Conservation (phyloP, 208 protist species). For the Leishmania turanica region DNA sequence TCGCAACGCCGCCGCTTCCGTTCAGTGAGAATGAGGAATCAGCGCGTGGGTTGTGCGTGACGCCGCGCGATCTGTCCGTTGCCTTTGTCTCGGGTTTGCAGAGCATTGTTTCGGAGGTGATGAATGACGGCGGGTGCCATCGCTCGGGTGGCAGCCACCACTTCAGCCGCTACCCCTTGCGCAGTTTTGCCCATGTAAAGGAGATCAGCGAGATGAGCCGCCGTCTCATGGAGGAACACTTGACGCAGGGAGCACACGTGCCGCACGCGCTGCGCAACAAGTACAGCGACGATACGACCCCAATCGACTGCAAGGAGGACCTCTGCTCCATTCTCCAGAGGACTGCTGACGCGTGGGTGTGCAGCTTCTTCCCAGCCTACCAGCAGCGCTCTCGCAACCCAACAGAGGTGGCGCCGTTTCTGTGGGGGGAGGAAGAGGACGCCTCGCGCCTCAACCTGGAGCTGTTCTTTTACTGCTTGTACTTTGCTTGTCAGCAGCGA, state of each 20-base stretch:
- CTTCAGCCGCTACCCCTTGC: slow-evolving; percentile 30
- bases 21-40: neutral
- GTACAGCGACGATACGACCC: slow-evolving; percentile 21
- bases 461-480: slow-evolving; percentile 64
- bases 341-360: slow-evolving; percentile 51
- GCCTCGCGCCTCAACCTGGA: slow-evolving; percentile 24
- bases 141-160: slow-evolving; percentile 8
- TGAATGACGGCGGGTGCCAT: slow-evolving; percentile 32
- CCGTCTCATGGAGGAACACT: slow-evolving; percentile 37
- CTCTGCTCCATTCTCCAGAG: slow-evolving; percentile 16
- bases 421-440: slow-evolving; percentile 44
- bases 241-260: slow-evolving; percentile 23
- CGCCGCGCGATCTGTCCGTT: slow-evolving; percentile 22
- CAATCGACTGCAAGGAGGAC: slow-evolving; percentile 21
- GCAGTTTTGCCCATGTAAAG: slow-evolving; percentile 14
- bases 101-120: slow-evolving; percentile 33
- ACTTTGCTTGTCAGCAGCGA: slow-evolving; percentile 43
- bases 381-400: slow-evolving; percentile 31
- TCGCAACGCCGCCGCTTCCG: neutral
- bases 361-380: slow-evolving; percentile 47
- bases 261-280: slow-evolving; percentile 27
- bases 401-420: slow-evolving; percentile 22
- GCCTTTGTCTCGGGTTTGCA: slow-evolving; percentile 31
- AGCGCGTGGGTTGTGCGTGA: neutral
- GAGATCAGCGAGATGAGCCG: slow-evolving; percentile 31